Base-by-base conservation (phyloP, 495 filamentous ascomycete species). In the Pseudotulostoma volvatum region DNA sequence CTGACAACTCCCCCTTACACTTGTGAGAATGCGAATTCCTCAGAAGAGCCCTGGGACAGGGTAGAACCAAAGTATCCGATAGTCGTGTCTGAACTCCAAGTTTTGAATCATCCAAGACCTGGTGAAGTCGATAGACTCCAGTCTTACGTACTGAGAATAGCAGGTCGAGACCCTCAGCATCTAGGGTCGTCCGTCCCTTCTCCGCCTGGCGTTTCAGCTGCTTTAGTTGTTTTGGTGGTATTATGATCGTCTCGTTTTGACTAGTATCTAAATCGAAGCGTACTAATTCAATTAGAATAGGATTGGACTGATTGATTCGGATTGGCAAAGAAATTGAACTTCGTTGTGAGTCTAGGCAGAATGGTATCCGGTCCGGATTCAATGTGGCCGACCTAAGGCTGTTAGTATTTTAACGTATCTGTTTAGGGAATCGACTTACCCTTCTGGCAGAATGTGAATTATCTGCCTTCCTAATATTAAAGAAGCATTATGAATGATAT, bases 361-460 rank as follows among this genome's bases (percentile, higher is more conserved):
- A 86, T 9, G 84, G 68, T 25, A 64, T 53, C 18, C 68, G 63
- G 23, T 86, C 70, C 9, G 88, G 84, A 53, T 96, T 96, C 35
- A 97, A 63, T 34, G 80, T 65, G 9, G 82, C 90, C 41, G 86
- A 92, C 3, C 84, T 87, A 49, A n/a, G 32, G 33, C 42, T 8
- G 44, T 64, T 40, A 63, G 60, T 33, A 37, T 17, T 18, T 4
- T n/a, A 34, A 18, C 9, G 18, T 25, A 39, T 40, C 7, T 23
- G 13, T 14, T 4, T 3, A 20, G n/a, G 17, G 17, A 20, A 20
- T 34, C n/a, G 14, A 61, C 77, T 49, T 55, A 87, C 76, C 90
- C 90, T 68, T 97, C 90, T 2, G 90, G 90, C 18, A 97, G 65
- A 53, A 96, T 92, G 51, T 97, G 85, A 51, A 97, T 85, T 44